Conservation (phyloP, 2,329 filamentous ascomycete species). For the Waltergamsia citrina region DNA sequence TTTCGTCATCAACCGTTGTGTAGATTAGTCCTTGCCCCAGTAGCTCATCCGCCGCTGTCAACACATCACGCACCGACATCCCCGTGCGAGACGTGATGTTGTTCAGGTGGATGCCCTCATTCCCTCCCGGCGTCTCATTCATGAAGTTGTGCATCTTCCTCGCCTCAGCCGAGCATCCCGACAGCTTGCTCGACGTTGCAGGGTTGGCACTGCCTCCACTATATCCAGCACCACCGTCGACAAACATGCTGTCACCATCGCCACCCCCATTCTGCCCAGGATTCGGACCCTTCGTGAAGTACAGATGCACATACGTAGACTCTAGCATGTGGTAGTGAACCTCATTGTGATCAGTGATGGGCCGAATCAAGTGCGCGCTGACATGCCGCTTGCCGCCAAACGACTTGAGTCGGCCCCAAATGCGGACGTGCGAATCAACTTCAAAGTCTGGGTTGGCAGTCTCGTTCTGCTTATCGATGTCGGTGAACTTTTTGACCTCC, state of each 20-base stretch:
- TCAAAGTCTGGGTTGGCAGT: constrained; percentile 45
- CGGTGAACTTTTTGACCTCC: constrained; percentile 84
- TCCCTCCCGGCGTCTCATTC: constrained; percentile 56
- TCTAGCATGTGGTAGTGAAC: constrained; percentile 88
- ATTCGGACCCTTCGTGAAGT: constrained; percentile 66
- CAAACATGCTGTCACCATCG: constrained; percentile 44
- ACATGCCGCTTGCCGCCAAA: constrained; percentile 81
- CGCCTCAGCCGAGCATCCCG: constrained; percentile 45
- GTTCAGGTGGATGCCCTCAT: constrained; percentile 78
- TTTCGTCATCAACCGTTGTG: constrained; percentile 86
- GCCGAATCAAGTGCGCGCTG: constrained; percentile 72
- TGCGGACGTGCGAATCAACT: constrained; percentile 72
- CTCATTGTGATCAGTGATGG: constrained; percentile 81
- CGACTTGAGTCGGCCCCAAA: constrained; percentile 74
- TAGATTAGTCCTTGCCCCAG: constrained; percentile 67
- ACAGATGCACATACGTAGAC: constrained; percentile 78
- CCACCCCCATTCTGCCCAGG: constrained; percentile 26
- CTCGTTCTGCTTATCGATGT: constrained; percentile 46
- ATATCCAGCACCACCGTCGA: constrained; percentile 33
- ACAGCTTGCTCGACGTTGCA: constrained; percentile 22
- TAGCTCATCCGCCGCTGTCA: constrained; percentile 74
- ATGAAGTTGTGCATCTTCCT: constrained; percentile 66
- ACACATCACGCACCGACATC: constrained; percentile 60
- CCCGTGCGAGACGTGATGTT: constrained; percentile 58
- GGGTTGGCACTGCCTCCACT: constrained; percentile 14